phyloP scores from a whole-genome alignment of 176 grass and related monocot genomes.

The Avena atlantica region DNA sequence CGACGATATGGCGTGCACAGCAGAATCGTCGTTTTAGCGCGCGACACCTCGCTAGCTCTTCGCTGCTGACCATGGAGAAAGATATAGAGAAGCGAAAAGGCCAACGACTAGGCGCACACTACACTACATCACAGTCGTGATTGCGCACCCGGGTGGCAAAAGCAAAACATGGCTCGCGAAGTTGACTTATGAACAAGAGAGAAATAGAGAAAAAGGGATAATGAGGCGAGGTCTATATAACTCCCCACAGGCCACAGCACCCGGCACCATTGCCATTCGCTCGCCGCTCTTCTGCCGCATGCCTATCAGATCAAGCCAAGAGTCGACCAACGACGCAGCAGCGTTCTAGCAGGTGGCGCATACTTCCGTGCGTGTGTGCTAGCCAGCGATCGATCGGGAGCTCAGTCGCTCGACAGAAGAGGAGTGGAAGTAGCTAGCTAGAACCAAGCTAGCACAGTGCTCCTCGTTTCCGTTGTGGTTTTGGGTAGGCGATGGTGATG shows the following conservation, averaged over 20 bases:
- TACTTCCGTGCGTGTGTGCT: neutral
- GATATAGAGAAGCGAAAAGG: neutral
- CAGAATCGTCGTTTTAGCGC: too few species aligned
- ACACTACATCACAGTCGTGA: neutral
- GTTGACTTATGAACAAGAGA: neutral
- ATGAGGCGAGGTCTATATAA: constrained; percentile 39
- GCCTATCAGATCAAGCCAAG: constrained; percentile 5
- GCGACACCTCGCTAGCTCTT: too few species aligned
- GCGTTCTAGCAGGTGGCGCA: neutral
- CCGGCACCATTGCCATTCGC: constrained; percentile 20
- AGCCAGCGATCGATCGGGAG: constrained; percentile 16
- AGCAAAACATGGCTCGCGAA: constrained; percentile 30
- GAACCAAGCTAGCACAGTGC: neutral
- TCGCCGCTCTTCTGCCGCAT: constrained; percentile 26
- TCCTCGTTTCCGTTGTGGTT: neutral
- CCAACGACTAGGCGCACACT: neutral
- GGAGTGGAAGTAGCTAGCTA: neutral
- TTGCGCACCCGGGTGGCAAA: neutral
- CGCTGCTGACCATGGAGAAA: too few species aligned
- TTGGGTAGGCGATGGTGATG: neutral
- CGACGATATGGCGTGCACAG: too few species aligned
- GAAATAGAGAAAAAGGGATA: neutral
- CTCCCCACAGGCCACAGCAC: constrained; percentile 26
- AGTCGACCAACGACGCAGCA: neutral
- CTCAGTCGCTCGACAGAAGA: neutral